These are phyloP conservation scores for Lippia alba DNA, from an alignment of 305 asterid genomes.

Conservation along the genomic window DNA sequence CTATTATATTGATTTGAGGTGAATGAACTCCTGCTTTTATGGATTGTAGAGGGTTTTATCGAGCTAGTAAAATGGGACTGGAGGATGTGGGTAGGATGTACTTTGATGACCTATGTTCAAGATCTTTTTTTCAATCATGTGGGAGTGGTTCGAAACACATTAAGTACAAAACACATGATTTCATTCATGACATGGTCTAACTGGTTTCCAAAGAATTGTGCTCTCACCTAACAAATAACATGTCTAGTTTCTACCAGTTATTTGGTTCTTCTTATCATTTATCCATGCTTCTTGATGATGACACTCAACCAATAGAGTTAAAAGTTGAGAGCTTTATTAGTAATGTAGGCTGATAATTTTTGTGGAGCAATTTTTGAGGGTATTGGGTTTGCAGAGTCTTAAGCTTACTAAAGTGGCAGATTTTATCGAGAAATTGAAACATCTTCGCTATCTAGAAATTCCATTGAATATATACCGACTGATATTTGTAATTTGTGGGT, in stretches of 20 bases:
- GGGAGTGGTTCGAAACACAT: conserved; percentile 9
- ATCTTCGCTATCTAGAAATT: too few relatives aligned
- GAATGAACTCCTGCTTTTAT: conserved; percentile 43
- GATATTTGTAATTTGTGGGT: too few relatives aligned
- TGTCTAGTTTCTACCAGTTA: not conserved
- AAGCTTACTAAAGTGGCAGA: too few relatives aligned
- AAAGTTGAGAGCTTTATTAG: too few relatives aligned
- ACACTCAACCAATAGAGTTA: too few relatives aligned
- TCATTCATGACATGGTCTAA: conserved; percentile 29
- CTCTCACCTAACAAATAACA: not conserved
- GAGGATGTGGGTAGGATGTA: conserved; percentile 13
- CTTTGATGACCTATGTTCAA: conserved; percentile 15
- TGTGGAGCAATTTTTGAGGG: too few relatives aligned
- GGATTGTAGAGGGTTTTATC: conserved; percentile 52
- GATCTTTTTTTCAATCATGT: conserved; percentile 26
- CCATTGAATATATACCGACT: too few relatives aligned
- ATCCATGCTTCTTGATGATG: too few relatives aligned
- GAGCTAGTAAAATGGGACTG: conserved; percentile 17
- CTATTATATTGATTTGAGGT: conserved; percentile 17
- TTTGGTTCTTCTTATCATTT: too few relatives aligned
- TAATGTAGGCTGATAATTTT: too few relatives aligned
- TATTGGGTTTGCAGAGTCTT: too few relatives aligned
- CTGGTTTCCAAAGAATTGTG: not conserved
- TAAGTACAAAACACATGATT: not conserved
- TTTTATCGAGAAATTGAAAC: too few relatives aligned